Evolutionary conservation across 2,329 filamentous ascomycete genomes (phyloP).

Genomic region (Onygenales sp.): DNA sequence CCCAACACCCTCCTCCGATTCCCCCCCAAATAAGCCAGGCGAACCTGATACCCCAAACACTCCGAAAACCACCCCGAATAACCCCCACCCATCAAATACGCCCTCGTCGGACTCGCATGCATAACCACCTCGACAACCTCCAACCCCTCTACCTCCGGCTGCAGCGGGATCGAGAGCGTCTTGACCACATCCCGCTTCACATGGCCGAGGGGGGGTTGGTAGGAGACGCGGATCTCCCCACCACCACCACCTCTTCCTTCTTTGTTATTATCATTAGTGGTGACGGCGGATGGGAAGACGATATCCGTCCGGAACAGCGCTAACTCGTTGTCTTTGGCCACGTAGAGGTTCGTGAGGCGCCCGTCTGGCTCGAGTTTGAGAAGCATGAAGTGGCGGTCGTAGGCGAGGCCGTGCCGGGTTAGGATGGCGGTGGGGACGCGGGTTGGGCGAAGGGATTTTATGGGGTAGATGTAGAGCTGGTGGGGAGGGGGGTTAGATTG

Average conservation of each 20-base stretch:
- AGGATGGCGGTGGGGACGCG: slow-evolving; percentile 45
- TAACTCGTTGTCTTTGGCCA: slow-evolving; percentile 49
- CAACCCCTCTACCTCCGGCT: slow-evolving; percentile 39
- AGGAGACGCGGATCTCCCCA: slow-evolving; percentile 33
- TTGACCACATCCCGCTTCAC: slow-evolving; percentile 20
- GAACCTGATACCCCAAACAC: slow-evolving; percentile 53
- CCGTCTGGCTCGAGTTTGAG: slow-evolving; percentile 38
- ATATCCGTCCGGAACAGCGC: slow-evolving; percentile 56
- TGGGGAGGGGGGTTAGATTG: background rate
- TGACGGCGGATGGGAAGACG: slow-evolving; percentile 15
- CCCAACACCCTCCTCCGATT: slow-evolving; percentile 54
- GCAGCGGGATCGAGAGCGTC: slow-evolving; percentile 47
- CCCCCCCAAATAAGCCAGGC: slow-evolving; percentile 57
- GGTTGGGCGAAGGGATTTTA: slow-evolving; percentile 61
- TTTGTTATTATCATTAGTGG: slow-evolving; percentile 4
- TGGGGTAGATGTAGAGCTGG: slow-evolving; percentile 62
- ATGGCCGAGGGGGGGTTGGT: slow-evolving; percentile 18
- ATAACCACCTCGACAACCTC: slow-evolving; percentile 46
- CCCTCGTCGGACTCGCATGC: slow-evolving; percentile 48
- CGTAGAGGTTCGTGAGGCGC: slow-evolving; percentile 48
- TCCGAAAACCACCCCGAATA: slow-evolving; percentile 54
- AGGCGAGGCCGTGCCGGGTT: slow-evolving; percentile 51
- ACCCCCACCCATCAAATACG: slow-evolving; percentile 49
- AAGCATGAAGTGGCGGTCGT: slow-evolving; percentile 65
- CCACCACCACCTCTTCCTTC: background rate